Evolutionary conservation across 148 eudicot species (phyloP).

Genomic region (Amaranthus cruentus): DNA sequence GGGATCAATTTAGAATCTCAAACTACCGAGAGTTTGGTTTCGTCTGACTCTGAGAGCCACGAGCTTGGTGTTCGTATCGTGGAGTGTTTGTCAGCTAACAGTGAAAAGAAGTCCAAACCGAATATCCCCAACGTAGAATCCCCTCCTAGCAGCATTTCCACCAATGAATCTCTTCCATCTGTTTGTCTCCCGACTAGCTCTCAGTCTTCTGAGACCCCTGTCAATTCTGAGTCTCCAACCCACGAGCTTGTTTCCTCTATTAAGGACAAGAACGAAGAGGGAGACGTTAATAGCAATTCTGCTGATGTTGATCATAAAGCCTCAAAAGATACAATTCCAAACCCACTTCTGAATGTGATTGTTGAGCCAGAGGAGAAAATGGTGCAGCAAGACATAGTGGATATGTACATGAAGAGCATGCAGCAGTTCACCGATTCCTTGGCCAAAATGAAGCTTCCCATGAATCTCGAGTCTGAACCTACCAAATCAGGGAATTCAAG

Average conservation of each 20-base stretch:
- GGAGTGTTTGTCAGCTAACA: constrained; percentile 46
- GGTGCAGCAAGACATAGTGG: constrained; percentile 94
- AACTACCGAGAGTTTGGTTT: constrained; percentile 52
- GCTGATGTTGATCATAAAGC: constrained; percentile 15
- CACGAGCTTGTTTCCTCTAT: constrained; percentile 48
- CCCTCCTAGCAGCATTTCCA: constrained; percentile 61
- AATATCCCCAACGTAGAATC: constrained; percentile 41
- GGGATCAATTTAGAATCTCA: constrained; percentile 47
- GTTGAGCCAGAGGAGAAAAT: constrained; percentile 68
- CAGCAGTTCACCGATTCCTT: constrained; percentile 87
- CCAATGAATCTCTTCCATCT: constrained; percentile 46
- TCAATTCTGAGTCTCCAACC: constrained; percentile 35
- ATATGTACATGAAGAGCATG: constrained; percentile 99
- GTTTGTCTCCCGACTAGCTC: constrained; percentile 51
- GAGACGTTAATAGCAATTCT: constrained; percentile 44
- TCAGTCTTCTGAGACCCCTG: constrained; percentile 52
- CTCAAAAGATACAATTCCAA: constrained; percentile 29
- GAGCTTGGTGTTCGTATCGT: constrained; percentile 44
- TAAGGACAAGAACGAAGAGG: constrained; percentile 37
- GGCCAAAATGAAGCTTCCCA: constrained; percentile 95
- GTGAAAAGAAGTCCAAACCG: constrained; percentile 26
- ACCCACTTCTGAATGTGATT: constrained; percentile 50
- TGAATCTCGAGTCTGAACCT: constrained; percentile 57
- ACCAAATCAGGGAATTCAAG: constrained; percentile 64
- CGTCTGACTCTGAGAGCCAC: constrained; percentile 63